A percentile compares a stretch with the other conserved stretches of the same genome.
Conservation (phyloP, 2,329 filamentous ascomycete species). For the Aspergillus proliferans region DNA sequence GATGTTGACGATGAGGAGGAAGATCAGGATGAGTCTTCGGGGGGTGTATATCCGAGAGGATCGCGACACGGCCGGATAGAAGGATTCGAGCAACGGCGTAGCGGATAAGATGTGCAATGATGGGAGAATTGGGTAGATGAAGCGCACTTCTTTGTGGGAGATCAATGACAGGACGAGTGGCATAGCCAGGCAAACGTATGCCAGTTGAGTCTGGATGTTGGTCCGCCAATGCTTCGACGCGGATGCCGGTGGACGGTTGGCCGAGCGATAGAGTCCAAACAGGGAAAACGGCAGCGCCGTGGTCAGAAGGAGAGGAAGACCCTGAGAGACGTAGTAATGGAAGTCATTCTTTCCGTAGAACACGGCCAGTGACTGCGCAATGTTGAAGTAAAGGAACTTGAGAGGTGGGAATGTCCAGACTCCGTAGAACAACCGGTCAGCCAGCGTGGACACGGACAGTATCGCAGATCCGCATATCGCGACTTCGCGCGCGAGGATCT, state of each 20-base stretch:
- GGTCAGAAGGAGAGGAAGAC: slow-evolving; percentile 77
- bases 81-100: slow-evolving; percentile 59
- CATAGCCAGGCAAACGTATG: slow-evolving; percentile 55
- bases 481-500: slow-evolving; percentile 57
- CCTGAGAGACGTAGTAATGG: slow-evolving; percentile 92
- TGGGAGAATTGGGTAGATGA: slow-evolving; percentile 88
- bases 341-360: slow-evolving; percentile 88
- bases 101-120: slow-evolving; percentile 77
- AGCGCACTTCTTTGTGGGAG: slow-evolving; percentile 94
- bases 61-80: slow-evolving; percentile 43
- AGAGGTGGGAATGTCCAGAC: slow-evolving; percentile 83
- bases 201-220: slow-evolving; percentile 49
- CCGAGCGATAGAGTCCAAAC: slow-evolving; percentile 54
- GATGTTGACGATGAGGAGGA: slow-evolving; percentile 60
- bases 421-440: slow-evolving; percentile 75
- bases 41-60: slow-evolving; percentile 33
- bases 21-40: slow-evolving; percentile 49
- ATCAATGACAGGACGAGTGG: slow-evolving; percentile 65
- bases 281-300: slow-evolving; percentile 73
- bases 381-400: slow-evolving; percentile 84
- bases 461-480: slow-evolving; percentile 56
- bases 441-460: slow-evolving; percentile 57
- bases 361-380: slow-evolving; percentile 76
- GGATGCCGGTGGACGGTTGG: slow-evolving; percentile 29
- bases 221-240: slow-evolving; percentile 24